Evolutionary conservation across 2,329 filamentous ascomycete genomes (phyloP).

Genomic region (Aspergillus versicolor): DNA sequence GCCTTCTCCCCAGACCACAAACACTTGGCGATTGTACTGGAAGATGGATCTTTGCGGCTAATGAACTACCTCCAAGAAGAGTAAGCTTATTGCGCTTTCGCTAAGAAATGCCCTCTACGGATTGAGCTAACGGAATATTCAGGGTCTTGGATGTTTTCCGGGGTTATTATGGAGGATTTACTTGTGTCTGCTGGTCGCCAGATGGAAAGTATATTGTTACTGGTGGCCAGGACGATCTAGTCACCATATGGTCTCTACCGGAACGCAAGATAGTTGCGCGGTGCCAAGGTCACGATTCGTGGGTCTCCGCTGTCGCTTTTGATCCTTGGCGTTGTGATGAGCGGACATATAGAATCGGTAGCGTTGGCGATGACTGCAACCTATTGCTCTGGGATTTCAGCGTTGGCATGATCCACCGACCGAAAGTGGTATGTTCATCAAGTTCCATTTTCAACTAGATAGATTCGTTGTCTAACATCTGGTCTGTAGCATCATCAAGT

Average conservation of each 20-base stretch:
- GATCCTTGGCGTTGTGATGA: conserved; percentile 97
- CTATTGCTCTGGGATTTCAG: conserved; percentile 96
- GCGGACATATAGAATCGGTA: conserved; percentile 91
- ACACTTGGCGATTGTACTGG: conserved; percentile 84
- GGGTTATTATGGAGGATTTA: conserved; percentile 90
- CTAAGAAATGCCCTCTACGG: background rate
- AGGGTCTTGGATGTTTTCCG: conserved; percentile 84
- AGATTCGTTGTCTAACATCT: background rate
- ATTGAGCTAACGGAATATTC: conserved; percentile 6
- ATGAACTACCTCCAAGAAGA: conserved; percentile 90
- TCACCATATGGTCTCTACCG: conserved; percentile 90
- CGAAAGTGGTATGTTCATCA: conserved; percentile 69
- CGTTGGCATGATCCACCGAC: conserved; percentile 90
- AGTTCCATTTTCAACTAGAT: background rate
- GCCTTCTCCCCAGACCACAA: conserved; percentile 87
- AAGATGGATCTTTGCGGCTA: conserved; percentile 84
- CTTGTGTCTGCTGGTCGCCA: conserved; percentile 95
- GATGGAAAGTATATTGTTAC: conserved; percentile 95
- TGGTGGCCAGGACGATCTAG: conserved; percentile 90
- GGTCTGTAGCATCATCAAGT: conserved; percentile 30
- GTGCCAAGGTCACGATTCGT: conserved; percentile 93
- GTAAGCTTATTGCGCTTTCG: conserved; percentile 49
- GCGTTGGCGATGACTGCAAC: conserved; percentile 89
- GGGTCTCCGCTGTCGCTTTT: conserved; percentile 90
- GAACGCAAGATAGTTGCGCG: conserved; percentile 84